Base-by-base conservation (phyloP, 441 rosid genomes). In the Francoa sonchifolia region DNA sequence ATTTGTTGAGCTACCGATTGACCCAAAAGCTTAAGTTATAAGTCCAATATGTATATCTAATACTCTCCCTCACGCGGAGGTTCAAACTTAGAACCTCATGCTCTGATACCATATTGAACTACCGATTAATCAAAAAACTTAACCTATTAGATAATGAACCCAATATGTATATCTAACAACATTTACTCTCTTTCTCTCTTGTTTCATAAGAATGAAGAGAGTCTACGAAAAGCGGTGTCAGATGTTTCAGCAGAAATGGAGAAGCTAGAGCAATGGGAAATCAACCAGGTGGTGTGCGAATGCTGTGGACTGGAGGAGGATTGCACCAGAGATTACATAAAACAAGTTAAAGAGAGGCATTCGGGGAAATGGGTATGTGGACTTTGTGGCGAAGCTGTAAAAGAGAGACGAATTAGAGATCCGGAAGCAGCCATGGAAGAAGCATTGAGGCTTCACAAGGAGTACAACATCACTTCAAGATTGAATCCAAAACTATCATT, bases 251-350 rank as follows among this genome's bases (percentile, higher is more conserved):
- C 65, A 0, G 84, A 76, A 57, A 59, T 66, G 4, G 68, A 66
- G 50, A 74, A 71, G n/a, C n/a, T n/a, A n/a, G n/a, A n/a, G n/a
- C n/a, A n/a, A n/a, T n/a, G n/a, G n/a, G n/a, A n/a, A n/a, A n/a
- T n/a, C n/a, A n/a, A n/a, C n/a, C n/a, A n/a, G 44, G 76, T 74
- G 9, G 64, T 62, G 48, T 73, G 85, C 22, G 85, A 77, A 58
- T 73, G 85, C 44, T 77, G 81, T 39, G 85, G 76, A 48, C 58
- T 73, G 78, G 68, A 66, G 2, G 78, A 77, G 63, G 85, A 73
- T 52, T 77, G 76, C 58, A 71, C 78, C 6, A 43, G 58, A 0
- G 74, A 68, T 52, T 77, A 73, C 39, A 51, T 60, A 9, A 49
- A 39, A 28, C 62, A 51, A 0, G 72, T 77, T 16, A 59, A 71